phyloP scores from a whole-genome alignment of 306 rosid genomes.

The Prunus davidiana region DNA sequence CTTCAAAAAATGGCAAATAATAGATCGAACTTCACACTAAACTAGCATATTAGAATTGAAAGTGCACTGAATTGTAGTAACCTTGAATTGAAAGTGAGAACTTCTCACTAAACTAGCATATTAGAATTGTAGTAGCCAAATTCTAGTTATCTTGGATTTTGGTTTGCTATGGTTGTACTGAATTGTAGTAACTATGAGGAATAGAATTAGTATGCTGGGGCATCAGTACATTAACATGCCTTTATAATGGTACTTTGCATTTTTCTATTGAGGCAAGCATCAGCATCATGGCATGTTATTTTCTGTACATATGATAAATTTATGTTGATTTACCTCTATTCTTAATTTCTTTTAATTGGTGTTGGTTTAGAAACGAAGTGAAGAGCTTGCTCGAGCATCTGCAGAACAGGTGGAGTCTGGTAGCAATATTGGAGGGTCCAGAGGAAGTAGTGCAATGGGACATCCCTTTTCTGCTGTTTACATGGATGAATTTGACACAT shows the following conservation, averaged over 20 bases:
- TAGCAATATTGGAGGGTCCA: slow-evolving; percentile 62
- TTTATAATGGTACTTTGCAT: neutral
- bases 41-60: too few species aligned
- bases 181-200: neutral
- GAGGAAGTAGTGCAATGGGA: slow-evolving; percentile 51
- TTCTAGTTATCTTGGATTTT: neutral
- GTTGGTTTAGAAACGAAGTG: slow-evolving; percentile 63
- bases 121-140: neutral
- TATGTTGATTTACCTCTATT: slow-evolving; percentile 24
- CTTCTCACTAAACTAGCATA: neutral
- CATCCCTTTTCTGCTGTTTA: slow-evolving; percentile 48
- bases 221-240: neutral
- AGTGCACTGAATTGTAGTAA: too few species aligned
- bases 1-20: neutral
- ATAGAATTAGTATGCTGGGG: neutral
- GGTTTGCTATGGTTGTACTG: neutral
- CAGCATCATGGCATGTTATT: slow-evolving; percentile 10
- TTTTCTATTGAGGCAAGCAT: neutral
- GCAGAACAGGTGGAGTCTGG: slow-evolving; percentile 63
- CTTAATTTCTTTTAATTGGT: slow-evolving; percentile 16
- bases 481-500: slow-evolving; percentile 82
- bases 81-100: too few species aligned
- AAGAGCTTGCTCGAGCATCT: slow-evolving; percentile 61
- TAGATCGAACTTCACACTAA: neutral
- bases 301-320: neutral